Percentiles rank a stretch among this genome's conserved stretches.
phyloP scores from a whole-genome alignment of 768 basidiomycete genomes.

The Mycena galericulata region DNA sequence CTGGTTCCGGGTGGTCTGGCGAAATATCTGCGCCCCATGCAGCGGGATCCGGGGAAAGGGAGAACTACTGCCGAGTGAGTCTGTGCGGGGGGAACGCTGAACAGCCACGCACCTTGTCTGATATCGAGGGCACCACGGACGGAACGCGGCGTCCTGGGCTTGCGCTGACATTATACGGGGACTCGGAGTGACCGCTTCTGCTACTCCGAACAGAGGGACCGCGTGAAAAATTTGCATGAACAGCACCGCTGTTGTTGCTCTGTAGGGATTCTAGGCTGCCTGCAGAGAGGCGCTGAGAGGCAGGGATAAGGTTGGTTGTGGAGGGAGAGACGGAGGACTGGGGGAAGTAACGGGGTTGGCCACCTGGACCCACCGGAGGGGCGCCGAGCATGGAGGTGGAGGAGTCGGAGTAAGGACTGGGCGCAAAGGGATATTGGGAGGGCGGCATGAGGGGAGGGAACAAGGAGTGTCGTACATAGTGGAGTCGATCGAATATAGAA shows the following conservation, averaged over 20 bases:
- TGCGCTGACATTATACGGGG: slow-evolving; percentile 51
- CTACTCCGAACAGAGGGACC: slow-evolving; percentile 52
- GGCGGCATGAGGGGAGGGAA: slow-evolving; percentile 38
- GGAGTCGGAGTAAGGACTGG: slow-evolving; percentile 24
- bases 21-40: slow-evolving; percentile 80
- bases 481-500: too few relatives aligned
- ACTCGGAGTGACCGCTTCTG: slow-evolving; percentile 56
- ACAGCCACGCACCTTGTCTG: slow-evolving; percentile 62
- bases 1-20: slow-evolving; percentile 66
- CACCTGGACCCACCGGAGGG: slow-evolving; percentile 43
- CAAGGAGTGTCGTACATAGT: too few relatives aligned
- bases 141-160: slow-evolving; percentile 44
- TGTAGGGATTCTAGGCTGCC: slow-evolving; percentile 34
- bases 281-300: slow-evolving; percentile 38
- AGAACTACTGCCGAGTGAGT: slow-evolving; percentile 59
- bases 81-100: neutral
- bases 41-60: slow-evolving; percentile 78
- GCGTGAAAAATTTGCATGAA: slow-evolving; percentile 59
- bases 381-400: slow-evolving; percentile 33
- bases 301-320: slow-evolving; percentile 62
- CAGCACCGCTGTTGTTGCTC: slow-evolving; percentile 40
- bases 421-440: slow-evolving; percentile 29
- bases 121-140: slow-evolving; percentile 57
- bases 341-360: slow-evolving; percentile 57
- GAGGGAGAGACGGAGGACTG: slow-evolving; percentile 59